Evolutionary conservation across 2,329 filamentous ascomycete genomes (phyloP).

Genomic region (Curvularia verruculosa): DNA sequence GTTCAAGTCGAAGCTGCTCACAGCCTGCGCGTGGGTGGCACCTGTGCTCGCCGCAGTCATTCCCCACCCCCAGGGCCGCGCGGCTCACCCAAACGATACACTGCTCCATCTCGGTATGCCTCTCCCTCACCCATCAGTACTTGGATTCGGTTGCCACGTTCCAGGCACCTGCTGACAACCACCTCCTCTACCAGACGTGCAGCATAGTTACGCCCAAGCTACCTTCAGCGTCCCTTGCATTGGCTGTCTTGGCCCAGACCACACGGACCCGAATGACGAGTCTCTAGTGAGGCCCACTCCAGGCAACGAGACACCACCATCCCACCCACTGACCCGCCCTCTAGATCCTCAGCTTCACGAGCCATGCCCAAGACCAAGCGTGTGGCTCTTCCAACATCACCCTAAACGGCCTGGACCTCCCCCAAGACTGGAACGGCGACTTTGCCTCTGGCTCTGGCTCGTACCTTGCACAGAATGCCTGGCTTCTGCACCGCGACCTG

Average conservation of each 20-base stretch:
- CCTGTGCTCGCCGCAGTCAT: constrained; percentile 41
- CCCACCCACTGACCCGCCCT: constrained; percentile 35
- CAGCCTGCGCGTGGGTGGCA: constrained; percentile 36
- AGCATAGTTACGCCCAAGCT: constrained; percentile 47
- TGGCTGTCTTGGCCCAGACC: constrained; percentile 50
- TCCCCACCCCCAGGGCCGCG: constrained; percentile 19
- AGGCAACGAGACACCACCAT: constrained; percentile 36
- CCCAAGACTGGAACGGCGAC: constrained; percentile 48
- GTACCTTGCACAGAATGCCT: constrained; percentile 43
- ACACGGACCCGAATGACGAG: constrained; percentile 50
- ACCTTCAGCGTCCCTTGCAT: constrained; percentile 52
- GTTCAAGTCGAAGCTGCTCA: constrained; percentile 41
- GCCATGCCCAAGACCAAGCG: constrained; percentile 45
- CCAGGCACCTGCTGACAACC: constrained; percentile 42
- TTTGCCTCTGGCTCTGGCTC: constrained; percentile 45
- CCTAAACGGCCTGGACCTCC: constrained; percentile 50
- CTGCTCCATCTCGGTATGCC: constrained; percentile 41
- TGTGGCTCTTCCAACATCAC: constrained; percentile 52
- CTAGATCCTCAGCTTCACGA: constrained; percentile 52
- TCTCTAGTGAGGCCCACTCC: constrained; percentile 48
- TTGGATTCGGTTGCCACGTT: constrained; percentile 24
- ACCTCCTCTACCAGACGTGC: constrained; percentile 44
- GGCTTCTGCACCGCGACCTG: constrained; percentile 44
- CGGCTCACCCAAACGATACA: constrained; percentile 27
- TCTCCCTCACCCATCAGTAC: constrained; percentile 20